phyloP scores from a whole-genome alignment of 306 rosid species.

The Vachellia collinsii region DNA sequence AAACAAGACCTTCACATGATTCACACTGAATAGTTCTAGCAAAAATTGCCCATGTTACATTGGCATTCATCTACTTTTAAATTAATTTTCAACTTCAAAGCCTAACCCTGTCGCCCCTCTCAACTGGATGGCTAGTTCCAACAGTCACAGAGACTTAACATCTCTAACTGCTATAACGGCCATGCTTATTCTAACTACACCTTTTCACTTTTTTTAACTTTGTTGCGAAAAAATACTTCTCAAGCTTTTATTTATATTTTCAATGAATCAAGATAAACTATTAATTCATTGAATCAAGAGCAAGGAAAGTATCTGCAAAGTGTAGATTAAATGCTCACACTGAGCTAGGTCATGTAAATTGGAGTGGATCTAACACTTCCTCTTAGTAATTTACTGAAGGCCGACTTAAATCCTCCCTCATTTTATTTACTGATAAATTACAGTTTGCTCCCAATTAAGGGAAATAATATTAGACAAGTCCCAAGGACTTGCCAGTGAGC shows the following conservation, averaged over 20 bases:
- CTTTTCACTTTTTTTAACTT: not conserved
- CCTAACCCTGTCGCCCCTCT: not conserved
- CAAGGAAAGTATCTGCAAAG: not conserved
- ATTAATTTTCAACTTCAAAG: not conserved
- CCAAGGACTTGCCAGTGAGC: too few species aligned
- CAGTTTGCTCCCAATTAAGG: not conserved
- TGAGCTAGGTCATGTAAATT: not conserved
- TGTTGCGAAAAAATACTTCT: not conserved
- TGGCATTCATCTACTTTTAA: constrained; percentile 24
- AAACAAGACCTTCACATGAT: constrained; percentile 13
- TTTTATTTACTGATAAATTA: not conserved
- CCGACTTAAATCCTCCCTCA: not conserved
- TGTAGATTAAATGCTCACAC: not conserved
- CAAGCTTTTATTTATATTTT: not conserved
- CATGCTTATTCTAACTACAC: not conserved
- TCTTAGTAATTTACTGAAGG: not conserved
- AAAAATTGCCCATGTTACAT: constrained; percentile 24
- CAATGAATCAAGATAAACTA: not conserved
- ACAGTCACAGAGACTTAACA: not conserved
- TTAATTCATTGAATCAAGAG: not conserved
- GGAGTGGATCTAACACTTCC: not conserved
- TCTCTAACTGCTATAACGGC: not conserved
- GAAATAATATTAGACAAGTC: too few species aligned
- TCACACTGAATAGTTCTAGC: constrained; percentile 19
- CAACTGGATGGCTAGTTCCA: not conserved